Percentiles rank a stretch among this genome's conserved stretches.
Conservation (phyloP, 225 moss, liverwort and hornwort species). For the Pseudoscleropodium purum region DNA sequence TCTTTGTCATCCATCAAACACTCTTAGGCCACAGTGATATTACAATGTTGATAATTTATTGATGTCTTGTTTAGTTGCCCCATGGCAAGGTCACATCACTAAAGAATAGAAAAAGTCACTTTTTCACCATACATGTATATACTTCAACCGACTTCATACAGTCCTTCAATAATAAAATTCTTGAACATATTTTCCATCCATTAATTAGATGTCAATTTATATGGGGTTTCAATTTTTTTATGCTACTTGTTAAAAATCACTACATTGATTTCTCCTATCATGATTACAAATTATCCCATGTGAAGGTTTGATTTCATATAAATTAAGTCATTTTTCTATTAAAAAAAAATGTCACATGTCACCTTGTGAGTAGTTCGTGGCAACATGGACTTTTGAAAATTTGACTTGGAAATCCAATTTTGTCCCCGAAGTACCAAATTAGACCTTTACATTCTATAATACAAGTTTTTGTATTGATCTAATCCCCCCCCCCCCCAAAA, state of each 20-base stretch:
- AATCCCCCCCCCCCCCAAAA: background rate
- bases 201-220: background rate
- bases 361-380: too few species aligned
- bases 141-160: background rate
- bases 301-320: too few species aligned
- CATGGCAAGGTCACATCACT: background rate
- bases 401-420: too few species aligned
- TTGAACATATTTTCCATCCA: background rate
- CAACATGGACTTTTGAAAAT: too few species aligned
- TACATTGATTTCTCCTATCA: background rate
- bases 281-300: background rate
- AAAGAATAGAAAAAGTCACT: background rate
- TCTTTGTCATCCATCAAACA: too few species aligned
- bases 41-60: background rate
- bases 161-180: background rate
- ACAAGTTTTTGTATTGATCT: background rate
- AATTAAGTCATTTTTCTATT: too few species aligned
- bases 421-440: too few species aligned
- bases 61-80: rapidly evolving
- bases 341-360: too few species aligned
- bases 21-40: too few species aligned
- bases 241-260: background rate
- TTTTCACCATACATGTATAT: background rate
- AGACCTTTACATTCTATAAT: too few species aligned
- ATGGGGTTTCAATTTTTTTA: too few species aligned